Base-by-base conservation (phyloP, 148 eudicot species). In the Bassia scoparia region DNA sequence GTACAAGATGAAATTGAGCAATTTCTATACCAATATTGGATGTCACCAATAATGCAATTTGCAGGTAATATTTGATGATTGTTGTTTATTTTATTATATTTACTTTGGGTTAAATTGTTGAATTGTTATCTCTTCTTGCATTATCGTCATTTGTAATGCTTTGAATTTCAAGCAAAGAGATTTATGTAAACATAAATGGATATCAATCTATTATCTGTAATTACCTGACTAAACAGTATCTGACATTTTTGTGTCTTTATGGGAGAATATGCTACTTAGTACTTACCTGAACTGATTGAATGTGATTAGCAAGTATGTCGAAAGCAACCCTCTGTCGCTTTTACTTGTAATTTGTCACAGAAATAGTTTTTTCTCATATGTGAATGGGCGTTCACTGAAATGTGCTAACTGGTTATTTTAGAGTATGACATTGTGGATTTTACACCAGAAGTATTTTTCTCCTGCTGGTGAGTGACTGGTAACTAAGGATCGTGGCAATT, bases 1-100 rank as follows among this genome's bases (percentile, higher is more conserved):
- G 84, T 91, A 23, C 89, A 77, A 69, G 86, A 87, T 79, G 98
- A 94, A 74, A 89, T 89, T 67, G 96, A 91, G 72, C 91, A 89
- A 54, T 94, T 88, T 77, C 78, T 91, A 20, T 88, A 80, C 81
- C 89, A 83, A 69, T 94, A 70, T 58, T 87, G 69, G 97, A 94
- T 86, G n/a, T 88, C 37, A 81, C 74, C 76, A 90, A 76, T 46
- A 96, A 96, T 89, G 38, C 72, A 66, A 29, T 68, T 94, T 67
- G 82, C 78, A 87, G 98, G 98, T 94, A n/a, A 86, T 73, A n/a
- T n/a, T n/a, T n/a, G n/a, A n/a, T n/a, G n/a, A n/a, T n/a, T n/a
- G n/a, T n/a, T n/a, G n/a, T n/a, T n/a, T n/a, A n/a, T n/a, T n/a
- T n/a, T n/a, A n/a, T n/a, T n/a, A n/a, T n/a, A n/a, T n/a, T n/a